A percentile compares a stretch with the other conserved stretches of the same genome.
phyloP scores from a whole-genome alignment of 257 asterid genomes.

The Solanum tacnaense region DNA sequence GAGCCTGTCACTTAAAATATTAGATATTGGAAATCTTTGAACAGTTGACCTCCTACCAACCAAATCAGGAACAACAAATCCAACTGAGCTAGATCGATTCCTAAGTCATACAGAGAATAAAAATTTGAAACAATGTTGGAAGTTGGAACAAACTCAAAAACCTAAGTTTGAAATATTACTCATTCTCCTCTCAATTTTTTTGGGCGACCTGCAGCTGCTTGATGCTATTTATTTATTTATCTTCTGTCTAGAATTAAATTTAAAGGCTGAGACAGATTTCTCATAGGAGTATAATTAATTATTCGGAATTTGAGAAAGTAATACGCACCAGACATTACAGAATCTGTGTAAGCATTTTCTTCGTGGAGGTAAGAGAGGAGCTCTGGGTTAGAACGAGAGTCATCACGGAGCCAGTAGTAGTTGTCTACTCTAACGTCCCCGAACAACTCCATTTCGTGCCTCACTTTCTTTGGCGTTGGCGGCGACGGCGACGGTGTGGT shows the following conservation, averaged over 20 bases:
- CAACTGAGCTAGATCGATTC: background rate
- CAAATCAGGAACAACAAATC: background rate
- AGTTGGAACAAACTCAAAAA: background rate
- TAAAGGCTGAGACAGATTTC: background rate
- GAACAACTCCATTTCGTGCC: constrained; percentile 82
- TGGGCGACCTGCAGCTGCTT: background rate
- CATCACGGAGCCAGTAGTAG: constrained; percentile 97
- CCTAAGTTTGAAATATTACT: background rate
- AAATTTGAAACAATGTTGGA: background rate
- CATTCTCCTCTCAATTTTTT: background rate
- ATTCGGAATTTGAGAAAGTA: background rate
- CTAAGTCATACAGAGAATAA: background rate
- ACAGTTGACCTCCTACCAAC: background rate
- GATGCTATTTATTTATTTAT: background rate
- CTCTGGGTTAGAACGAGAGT: constrained; percentile 61
- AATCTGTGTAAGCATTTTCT: constrained; percentile 68
- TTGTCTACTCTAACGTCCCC: constrained; percentile 80
- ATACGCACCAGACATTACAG: constrained; percentile 65
- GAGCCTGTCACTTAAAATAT: background rate
- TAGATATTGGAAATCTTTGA: background rate
- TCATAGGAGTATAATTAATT: background rate
- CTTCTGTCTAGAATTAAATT: background rate
- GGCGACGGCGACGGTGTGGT: constrained; percentile 4
- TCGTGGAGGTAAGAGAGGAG: constrained; percentile 45
- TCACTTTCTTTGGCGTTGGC: constrained; percentile 75